These are phyloP conservation scores for Oropetium thomaeum DNA, from an alignment of 176 grass and related monocot species.

Conservation along the genomic window DNA sequence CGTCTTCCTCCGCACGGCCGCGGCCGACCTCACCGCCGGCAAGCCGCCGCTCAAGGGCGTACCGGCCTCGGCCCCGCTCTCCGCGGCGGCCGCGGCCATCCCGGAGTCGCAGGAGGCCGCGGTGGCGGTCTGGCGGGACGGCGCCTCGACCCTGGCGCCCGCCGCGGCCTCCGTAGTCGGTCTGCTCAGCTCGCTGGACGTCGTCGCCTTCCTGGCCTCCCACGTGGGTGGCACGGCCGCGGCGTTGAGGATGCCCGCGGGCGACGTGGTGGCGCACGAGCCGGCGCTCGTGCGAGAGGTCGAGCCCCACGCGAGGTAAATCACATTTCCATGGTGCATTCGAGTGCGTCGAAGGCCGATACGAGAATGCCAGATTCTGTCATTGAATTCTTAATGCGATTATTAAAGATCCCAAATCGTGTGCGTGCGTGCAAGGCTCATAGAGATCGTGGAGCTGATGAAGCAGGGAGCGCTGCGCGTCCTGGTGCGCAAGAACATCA, in stretches of 20 bases:
- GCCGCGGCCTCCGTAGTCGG: conserved; percentile 44
- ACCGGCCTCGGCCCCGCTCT: conserved; percentile 49
- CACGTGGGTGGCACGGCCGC: background rate
- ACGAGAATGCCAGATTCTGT: background rate
- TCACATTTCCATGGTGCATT: background rate
- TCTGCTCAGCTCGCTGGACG: conserved; percentile 58
- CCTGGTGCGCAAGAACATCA: conserved; percentile 44
- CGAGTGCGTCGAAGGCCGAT: background rate
- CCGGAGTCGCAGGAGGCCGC: conserved; percentile 50
- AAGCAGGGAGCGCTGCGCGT: conserved; percentile 49
- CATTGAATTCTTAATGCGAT: background rate
- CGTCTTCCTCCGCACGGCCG: conserved; percentile 43
- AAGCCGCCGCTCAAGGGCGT: conserved; percentile 56
- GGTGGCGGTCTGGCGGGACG: conserved; percentile 51
- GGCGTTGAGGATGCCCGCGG: conserved; percentile 40
- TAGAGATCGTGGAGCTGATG: conserved; percentile 63
- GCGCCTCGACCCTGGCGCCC: conserved; percentile 6
- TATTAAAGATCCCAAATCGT: background rate
- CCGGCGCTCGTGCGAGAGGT: conserved; percentile 43
- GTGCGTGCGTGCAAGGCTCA: conserved; percentile 36
- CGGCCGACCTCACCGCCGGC: conserved; percentile 60
- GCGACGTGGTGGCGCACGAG: conserved; percentile 54
- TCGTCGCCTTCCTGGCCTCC: conserved; percentile 50
- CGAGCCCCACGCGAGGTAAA: conserved; percentile 45
- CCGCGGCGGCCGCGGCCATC: conserved; percentile 40